Evolutionary conservation across 139 green algal species (phyloP), one percentile per base, ranked within the genome.

Genomic region (Auxenochlorella pyrenoidosa): DNA sequence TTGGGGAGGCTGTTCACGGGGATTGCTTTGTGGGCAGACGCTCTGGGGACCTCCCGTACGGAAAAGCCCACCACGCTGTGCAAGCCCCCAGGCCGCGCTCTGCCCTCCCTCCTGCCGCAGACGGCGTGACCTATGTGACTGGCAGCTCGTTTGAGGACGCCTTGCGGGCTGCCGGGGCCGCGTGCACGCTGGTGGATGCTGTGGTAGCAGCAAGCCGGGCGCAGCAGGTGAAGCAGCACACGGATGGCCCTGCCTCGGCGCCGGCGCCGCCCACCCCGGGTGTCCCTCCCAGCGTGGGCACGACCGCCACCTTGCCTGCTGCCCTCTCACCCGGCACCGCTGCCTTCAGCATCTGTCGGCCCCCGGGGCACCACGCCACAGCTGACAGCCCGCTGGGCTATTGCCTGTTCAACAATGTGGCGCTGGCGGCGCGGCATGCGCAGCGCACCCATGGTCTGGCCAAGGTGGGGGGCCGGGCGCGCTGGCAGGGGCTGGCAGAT

Each of bases 301-400:
- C 38, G 13, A n/a, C n/a, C n/a, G 36, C 71, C 34, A 3, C 21
- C 71, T 30, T 18, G 1, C 36, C 36, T 43, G 63, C 63, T 43
- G 28, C 79, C 30, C 44, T 5, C 44, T n/a, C 75, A 5, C 5
- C 26, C 13, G 34, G 63, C 71, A 82, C 83, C 34, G 58, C 71
- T 18, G 83, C 22, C 38, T 83, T 88, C 73, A 65, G 51, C 54
- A 63, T 88, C 28, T 65, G 54, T 5, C 89, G 96, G 40, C 96
- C 96, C 0, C 96, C 96, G 12, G 96, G 96, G 0, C 96, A 98
- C 89, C 96, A 99, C 85, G 96, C 96, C 18, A 87, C 96, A 24
- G 87, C 92, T 0, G 71, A 71, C 41, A 60, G 40, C 22, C 75
- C 71, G 0, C 73, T 92, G 79, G 96, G 96, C 26, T 99, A 98